Evolutionary conservation across 306 rosid genomes (phyloP).

Genomic region (Neltuma alba): DNA sequence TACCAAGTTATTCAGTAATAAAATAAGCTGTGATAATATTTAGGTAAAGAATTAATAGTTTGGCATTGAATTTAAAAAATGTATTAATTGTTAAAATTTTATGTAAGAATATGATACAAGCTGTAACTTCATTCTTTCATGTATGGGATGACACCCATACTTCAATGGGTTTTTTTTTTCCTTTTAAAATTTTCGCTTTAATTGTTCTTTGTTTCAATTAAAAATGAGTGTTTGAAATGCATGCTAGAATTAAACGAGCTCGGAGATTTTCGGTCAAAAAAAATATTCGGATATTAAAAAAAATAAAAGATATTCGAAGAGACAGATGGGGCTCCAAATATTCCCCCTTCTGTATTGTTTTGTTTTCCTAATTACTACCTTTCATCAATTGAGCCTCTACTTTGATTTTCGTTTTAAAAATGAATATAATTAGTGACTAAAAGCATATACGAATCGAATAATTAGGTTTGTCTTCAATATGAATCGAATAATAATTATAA

Average conservation of each 20-base stretch:
- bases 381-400: not conserved
- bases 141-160: no score
- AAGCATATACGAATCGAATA: not conserved
- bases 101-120: not conserved
- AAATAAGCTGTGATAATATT: not conserved
- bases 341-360: not conserved
- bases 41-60: not conserved
- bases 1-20: not conserved
- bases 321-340: not conserved
- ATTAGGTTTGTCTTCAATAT: not conserved
- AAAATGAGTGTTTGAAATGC: not conserved
- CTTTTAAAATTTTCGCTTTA: not conserved
- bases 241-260: not conserved
- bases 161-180: no score
- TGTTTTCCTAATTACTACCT: not conserved
- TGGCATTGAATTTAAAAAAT: not conserved
- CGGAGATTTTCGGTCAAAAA: no score
- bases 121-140: not conserved
- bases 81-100: no score
- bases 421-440: not conserved
- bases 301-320: not conserved
- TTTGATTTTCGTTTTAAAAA: not conserved
- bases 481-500: not conserved
- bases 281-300: not conserved
- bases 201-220: not conserved